A percentile compares a stretch with the other conserved stretches of the same genome.
Conservation (phyloP, 2,329 filamentous ascomycete genomes). For the Ophiostoma fasciatum region DNA sequence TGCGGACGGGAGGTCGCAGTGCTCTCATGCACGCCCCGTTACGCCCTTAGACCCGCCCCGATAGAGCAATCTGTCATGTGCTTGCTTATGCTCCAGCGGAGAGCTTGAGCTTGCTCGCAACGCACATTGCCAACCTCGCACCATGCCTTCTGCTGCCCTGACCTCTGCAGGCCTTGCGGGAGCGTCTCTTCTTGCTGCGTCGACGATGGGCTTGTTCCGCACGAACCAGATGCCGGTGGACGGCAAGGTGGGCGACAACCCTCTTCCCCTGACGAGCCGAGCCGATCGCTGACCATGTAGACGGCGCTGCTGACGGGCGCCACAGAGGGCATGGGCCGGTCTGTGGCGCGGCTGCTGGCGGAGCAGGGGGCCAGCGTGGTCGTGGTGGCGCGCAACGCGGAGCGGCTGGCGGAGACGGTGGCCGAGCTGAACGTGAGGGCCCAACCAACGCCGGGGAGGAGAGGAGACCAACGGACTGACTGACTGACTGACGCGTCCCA, state of each 20-base stretch:
- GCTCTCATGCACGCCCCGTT: too few relatives aligned
- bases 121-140: constrained; percentile 10
- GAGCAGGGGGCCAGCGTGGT: constrained; percentile 75
- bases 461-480: too few relatives aligned
- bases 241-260: constrained; percentile 48
- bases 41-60: too few relatives aligned
- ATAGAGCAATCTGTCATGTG: too few relatives aligned
- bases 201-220: constrained; percentile 52
- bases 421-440: constrained; percentile 46
- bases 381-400: constrained; percentile 63
- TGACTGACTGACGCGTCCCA: constrained; percentile 21
- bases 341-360: constrained; percentile 58
- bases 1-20: too few relatives aligned
- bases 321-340: constrained; percentile 82
- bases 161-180: constrained; percentile 19
- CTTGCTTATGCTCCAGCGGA: too few relatives aligned
- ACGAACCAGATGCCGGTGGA: constrained; percentile 73
- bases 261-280: constrained; percentile 2
- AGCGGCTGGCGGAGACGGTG: constrained; percentile 60
- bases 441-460: too few relatives aligned
- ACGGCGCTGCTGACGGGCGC: constrained; percentile 81
- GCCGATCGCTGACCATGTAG: constrained; percentile 27
- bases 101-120: too few relatives aligned
- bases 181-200: constrained; percentile 17
- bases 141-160: constrained; percentile 12